A percentile compares a stretch with the other conserved stretches of the same genome.
phyloP scores from a whole-genome alignment of 78 protist genomes.

The Mastigamoeba balamuthi region DNA sequence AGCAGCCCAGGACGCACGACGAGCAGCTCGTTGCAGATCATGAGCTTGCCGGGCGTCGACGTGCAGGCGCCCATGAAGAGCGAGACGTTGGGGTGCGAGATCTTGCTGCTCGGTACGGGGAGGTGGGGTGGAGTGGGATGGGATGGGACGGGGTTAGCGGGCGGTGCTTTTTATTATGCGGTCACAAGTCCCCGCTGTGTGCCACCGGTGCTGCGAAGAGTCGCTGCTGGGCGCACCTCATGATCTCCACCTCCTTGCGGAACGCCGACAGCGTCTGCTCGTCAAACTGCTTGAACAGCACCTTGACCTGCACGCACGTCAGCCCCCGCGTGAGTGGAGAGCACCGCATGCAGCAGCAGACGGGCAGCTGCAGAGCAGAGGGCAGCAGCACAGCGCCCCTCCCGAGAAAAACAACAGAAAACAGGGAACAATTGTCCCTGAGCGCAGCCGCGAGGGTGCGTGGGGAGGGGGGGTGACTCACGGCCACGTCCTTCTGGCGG shows the following conservation, averaged over 20 bases:
- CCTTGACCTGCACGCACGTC: conserved; percentile 13
- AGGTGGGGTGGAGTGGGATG: too few relatives aligned
- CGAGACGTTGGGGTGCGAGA: conserved; percentile 57
- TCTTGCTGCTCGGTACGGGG: too few relatives aligned
- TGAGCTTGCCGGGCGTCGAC: conserved; percentile 42
- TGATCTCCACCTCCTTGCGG: conserved; percentile 55
- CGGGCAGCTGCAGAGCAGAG: too few relatives aligned
- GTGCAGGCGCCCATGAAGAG: conserved; percentile 59
- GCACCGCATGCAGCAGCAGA: too few relatives aligned
- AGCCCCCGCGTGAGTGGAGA: too few relatives aligned
- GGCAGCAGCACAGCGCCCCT: too few relatives aligned
- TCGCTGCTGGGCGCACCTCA: conserved; percentile 34
- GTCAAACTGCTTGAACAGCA: conserved; percentile 45
- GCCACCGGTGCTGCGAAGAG: too few relatives aligned
- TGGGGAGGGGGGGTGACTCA: neutral
- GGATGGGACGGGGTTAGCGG: neutral
- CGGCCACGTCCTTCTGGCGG: neutral
- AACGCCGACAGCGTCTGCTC: conserved; percentile 44
- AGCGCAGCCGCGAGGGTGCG: too few relatives aligned
- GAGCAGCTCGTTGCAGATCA: neutral
- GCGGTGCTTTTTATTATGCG: neutral
- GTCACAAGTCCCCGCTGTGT: too few relatives aligned
- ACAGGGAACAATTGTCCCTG: too few relatives aligned
- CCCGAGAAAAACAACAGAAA: too few relatives aligned
- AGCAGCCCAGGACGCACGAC: too few relatives aligned